Evolutionary conservation across 192 early-diverging fungal genomes (phyloP), one percentile per base, ranked within the genome.

Genomic region (Coemansia interrupta): DNA sequence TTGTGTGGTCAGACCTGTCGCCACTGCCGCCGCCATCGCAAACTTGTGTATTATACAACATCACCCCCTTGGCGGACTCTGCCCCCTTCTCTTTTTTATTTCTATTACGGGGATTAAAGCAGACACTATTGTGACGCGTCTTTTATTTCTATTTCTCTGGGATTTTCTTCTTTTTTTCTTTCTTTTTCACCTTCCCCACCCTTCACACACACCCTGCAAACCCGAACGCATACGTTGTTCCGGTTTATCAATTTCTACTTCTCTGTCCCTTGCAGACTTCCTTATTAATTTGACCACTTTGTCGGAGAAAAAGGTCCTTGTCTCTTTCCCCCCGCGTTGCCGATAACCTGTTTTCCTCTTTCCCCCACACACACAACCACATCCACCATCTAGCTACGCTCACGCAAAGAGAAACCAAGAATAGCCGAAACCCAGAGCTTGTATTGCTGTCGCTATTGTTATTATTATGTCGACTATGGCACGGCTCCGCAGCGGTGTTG

Each of bases 401-500:
- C 26, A 26, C 26, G 4, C 26, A 26, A 26, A 26, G 26, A 4
- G 26, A 26, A 26, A 26, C 1, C 26, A 26, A 26, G 26, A 26
- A 26, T 1, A 41, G n/a, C 40, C 40, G 40, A 11, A 2, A 41
- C 40, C 40, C 3, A 2, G 3, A 41, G 2, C 11, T 17, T 32
- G 12, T 32, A 0, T 51, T 26, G 14, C 30, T 51, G 4, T 32
- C 8, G n/a, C 30, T 49, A 9, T 56, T 43, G 1, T 41, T 51
- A 52, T 61, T 11, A 5, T 28, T 24, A 75, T 76, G 73, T 76
- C 73, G 50, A 64, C 73, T 2, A 64, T 66, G 60, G 67, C 64
- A 43, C 73, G 73, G 41, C 57, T 66, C 20, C 73, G 73, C 45
- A 67, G 44, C 57, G 69, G 63, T 30, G 12, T 26, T 28, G 28